Conservation (phyloP, 2,329 filamentous ascomycete species). For the Pyrenochaeta sp. region DNA sequence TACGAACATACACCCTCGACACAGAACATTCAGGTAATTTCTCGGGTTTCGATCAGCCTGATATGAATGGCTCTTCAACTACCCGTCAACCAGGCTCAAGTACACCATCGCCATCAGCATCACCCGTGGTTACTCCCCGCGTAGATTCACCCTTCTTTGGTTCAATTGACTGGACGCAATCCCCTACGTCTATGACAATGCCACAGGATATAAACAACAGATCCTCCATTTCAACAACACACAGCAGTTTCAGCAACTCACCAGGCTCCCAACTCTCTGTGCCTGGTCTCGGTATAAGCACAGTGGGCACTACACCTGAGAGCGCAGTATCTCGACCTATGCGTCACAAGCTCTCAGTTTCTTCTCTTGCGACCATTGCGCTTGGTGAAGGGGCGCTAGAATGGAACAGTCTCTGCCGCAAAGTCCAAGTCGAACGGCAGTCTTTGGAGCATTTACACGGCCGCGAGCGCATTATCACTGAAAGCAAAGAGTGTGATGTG, state of each 20-base stretch:
- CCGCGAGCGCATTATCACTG: conserved; percentile 1
- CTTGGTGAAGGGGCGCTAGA: conserved; percentile 38
- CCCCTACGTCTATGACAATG: conserved; percentile 9
- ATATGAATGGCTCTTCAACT: conserved; percentile 18
- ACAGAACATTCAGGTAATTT: conserved; percentile 31
- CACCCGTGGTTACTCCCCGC: conserved; percentile 21
- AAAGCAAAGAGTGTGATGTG: conserved; percentile 33
- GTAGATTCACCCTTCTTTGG: conserved; percentile 23
- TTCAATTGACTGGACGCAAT: conserved; percentile 22
- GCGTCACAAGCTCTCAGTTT: conserved; percentile 23
- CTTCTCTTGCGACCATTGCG: conserved; percentile 33
- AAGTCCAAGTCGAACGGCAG: conserved; percentile 38
- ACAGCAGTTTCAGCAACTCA: conserved; percentile 25
- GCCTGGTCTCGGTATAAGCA: conserved; percentile 15
- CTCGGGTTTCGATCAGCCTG: conserved; percentile 17
- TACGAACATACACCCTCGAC: conserved; percentile 37
- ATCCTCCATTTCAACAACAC: conserved; percentile 29
- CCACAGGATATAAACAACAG: conserved; percentile 10
- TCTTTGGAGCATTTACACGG: conserved; percentile 12
- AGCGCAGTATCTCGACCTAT: conserved; percentile 15
- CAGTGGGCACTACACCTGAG: conserved; percentile 33
- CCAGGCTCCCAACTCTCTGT: conserved; percentile 14
- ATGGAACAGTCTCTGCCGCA: conserved; percentile 38
- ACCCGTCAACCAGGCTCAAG: conserved; percentile 21
- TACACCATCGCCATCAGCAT: conserved; percentile 18